Base-by-base conservation (phyloP, 2,329 filamentous ascomycete genomes). In the Fusarium musae region DNA sequence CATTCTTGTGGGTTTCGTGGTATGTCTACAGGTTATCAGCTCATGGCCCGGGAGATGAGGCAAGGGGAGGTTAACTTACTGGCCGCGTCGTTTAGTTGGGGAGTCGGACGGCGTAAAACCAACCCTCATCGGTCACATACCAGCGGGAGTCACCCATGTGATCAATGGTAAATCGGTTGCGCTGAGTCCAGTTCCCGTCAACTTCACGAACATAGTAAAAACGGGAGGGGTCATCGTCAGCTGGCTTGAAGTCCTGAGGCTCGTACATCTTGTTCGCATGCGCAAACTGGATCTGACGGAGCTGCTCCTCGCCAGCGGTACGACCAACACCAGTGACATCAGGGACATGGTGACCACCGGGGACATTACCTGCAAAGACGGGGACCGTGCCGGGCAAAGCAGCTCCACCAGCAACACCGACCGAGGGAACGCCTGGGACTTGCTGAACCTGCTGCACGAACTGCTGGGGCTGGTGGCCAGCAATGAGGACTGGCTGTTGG, bases 171-270 rank as follows among this genome's bases (percentile, higher is more conserved):
- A 85, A 85, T 37, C 89, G 87, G 79, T 85, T 89, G 79, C 88
- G 86, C 80, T 90, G 85, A 40, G 86, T 87, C 87, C 87, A 91
- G 66, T 87, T 85, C 56, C 88, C 87, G 79, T 92, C 89, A 73
- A 88, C 81, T 81, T 92, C 89, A 64, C 88, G 87, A 75, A 87
- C 85, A 82, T 86, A 89, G 82, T 91, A 92, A 82, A 89, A 87
- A 70, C 89, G 88, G 49, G 84, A 85, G 43, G 87, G 86, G 80
- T 91, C 87, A 72, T 89, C 86, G 76, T 91, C 89, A 26, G 85
- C 84, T 5, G 90, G 90, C 80, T 90, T 89, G 78, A 91, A 89
- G 74, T 91, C 89, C 83, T 91, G 89, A 21, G 87, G 85, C 79
- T 89, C 86, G 72, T 87, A 85, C 73, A 87, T 82, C 73, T 84